Evolutionary conservation across 352 stramenopile species (phyloP).

Genomic region (Globisporangium ultimum): DNA sequence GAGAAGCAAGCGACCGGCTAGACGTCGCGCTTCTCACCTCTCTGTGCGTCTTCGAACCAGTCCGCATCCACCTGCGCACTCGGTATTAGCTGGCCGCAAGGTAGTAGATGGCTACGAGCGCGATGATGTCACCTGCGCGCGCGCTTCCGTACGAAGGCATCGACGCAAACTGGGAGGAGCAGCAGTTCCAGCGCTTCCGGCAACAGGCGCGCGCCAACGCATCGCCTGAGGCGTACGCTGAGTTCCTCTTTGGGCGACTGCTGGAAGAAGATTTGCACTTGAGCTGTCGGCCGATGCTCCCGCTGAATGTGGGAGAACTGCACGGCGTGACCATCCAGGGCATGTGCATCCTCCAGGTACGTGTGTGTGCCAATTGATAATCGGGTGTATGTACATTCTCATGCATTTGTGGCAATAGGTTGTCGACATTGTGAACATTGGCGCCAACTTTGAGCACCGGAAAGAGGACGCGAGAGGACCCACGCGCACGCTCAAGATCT

Average conservation of each 20-base stretch:
- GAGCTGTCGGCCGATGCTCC: constrained; percentile 63
- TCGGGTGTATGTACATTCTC: background rate
- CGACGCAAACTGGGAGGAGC: constrained; percentile 51
- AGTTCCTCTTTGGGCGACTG: constrained; percentile 60
- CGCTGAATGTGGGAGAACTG: constrained; percentile 36
- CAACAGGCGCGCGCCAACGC: constrained; percentile 12
- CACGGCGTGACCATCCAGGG: constrained; percentile 56
- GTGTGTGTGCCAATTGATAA: background rate
- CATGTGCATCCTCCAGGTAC: constrained; percentile 72
- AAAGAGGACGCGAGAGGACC: constrained; percentile 59
- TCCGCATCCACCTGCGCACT: no score
- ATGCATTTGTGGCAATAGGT: constrained; percentile 27
- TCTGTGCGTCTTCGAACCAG: no score
- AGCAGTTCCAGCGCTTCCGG: constrained; percentile 36
- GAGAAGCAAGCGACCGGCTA: no score
- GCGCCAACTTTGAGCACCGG: constrained; percentile 66
- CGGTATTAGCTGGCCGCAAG: no score
- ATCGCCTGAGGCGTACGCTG: constrained; percentile 17
- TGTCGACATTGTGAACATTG: constrained; percentile 78
- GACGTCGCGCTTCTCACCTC: no score
- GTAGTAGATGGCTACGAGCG: no score
- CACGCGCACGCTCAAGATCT: constrained; percentile 78
- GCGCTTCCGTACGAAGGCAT: constrained; percentile 56
- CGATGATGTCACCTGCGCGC: constrained; percentile 11
- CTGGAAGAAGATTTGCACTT: constrained; percentile 63